phyloP scores from a whole-genome alignment of 2,329 filamentous ascomycete species.

The Didymellaceae sp. region DNA sequence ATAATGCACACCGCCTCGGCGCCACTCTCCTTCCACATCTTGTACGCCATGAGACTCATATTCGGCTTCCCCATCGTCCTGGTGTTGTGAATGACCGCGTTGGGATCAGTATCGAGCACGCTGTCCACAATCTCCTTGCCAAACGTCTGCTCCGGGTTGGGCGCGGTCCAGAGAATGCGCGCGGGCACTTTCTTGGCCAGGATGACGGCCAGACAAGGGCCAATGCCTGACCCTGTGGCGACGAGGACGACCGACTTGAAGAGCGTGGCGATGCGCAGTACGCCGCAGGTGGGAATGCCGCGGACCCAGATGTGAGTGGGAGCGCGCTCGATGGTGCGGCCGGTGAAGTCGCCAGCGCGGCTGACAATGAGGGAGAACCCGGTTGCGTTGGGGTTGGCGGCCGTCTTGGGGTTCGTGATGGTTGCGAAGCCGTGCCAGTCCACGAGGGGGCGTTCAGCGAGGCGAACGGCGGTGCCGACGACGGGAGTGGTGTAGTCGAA shows the following conservation, averaged over 20 bases:
- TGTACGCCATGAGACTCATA: slow-evolving; percentile 65
- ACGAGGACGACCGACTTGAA: slow-evolving; percentile 48
- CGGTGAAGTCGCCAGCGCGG: slow-evolving; percentile 50
- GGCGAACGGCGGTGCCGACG: slow-evolving; percentile 41
- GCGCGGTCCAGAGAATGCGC: slow-evolving; percentile 75
- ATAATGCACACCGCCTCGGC: slow-evolving; percentile 78
- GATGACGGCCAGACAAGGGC: slow-evolving; percentile 59
- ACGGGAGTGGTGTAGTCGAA: slow-evolving; percentile 45
- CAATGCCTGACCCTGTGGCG: slow-evolving; percentile 49
- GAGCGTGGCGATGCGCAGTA: slow-evolving; percentile 45
- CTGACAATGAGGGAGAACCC: slow-evolving; percentile 48
- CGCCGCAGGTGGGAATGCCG: slow-evolving; percentile 46
- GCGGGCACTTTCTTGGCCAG: slow-evolving; percentile 55
- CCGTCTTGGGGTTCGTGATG: slow-evolving; percentile 40
- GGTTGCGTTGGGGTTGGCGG: slow-evolving; percentile 20
- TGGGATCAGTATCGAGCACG: slow-evolving; percentile 65
- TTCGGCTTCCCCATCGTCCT: slow-evolving; percentile 66
- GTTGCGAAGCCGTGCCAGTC: slow-evolving; percentile 52
- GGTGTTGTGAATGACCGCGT: slow-evolving; percentile 74
- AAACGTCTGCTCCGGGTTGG: slow-evolving; percentile 69
- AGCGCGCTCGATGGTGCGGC: slow-evolving; percentile 40
- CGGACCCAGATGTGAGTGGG: slow-evolving; percentile 47
- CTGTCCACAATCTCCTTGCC: slow-evolving; percentile 65
- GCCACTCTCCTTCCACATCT: slow-evolving; percentile 57
- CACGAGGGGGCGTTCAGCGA: slow-evolving; percentile 42